A percentile compares a stretch with the other conserved stretches of the same genome.
Evolutionary conservation across 2,329 filamentous ascomycete genomes (phyloP).

Genomic region (Calycina herbarum): DNA sequence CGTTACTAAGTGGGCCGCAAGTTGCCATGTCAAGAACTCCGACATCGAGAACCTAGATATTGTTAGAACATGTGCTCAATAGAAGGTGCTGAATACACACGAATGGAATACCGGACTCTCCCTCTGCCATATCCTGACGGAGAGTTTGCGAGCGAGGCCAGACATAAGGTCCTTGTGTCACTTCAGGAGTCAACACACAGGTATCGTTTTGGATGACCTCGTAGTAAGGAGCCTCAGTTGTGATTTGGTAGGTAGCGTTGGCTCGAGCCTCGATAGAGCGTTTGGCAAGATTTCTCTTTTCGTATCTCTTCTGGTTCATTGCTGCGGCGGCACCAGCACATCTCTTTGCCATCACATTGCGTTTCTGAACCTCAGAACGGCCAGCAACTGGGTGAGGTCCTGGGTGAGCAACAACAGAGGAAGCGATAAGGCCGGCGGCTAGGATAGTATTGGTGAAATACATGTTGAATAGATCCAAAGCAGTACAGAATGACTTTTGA

Average conservation of each 20-base stretch:
- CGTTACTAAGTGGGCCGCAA: constrained; percentile 40
- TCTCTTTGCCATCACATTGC: constrained; percentile 28
- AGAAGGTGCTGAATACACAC: constrained; percentile 39
- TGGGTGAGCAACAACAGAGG: constrained; percentile 14
- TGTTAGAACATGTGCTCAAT: background rate
- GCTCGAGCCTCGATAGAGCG: constrained; percentile 16
- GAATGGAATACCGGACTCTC: constrained; percentile 38
- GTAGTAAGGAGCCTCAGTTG: constrained; percentile 51
- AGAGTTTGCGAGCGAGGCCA: constrained; percentile 22
- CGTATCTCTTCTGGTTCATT: constrained; percentile 30
- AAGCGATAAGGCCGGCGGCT: background rate
- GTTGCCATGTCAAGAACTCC: constrained; percentile 43
- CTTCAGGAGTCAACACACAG: constrained; percentile 52
- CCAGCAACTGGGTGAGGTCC: constrained; percentile 20
- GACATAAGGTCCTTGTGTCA: constrained; percentile 53
- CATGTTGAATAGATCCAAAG: background rate
- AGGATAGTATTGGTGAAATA: background rate
- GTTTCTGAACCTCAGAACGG: constrained; percentile 24
- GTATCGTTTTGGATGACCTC: constrained; percentile 33
- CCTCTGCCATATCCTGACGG: constrained; percentile 41
- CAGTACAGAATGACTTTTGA: background rate
- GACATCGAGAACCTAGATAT: constrained; percentile 34
- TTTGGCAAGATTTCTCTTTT: constrained; percentile 25
- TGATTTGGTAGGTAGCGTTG: constrained; percentile 35
- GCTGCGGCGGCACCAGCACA: constrained; percentile 27